phyloP scores from a whole-genome alignment of 176 grass and related monocot species.

The Hordeum marinum region DNA sequence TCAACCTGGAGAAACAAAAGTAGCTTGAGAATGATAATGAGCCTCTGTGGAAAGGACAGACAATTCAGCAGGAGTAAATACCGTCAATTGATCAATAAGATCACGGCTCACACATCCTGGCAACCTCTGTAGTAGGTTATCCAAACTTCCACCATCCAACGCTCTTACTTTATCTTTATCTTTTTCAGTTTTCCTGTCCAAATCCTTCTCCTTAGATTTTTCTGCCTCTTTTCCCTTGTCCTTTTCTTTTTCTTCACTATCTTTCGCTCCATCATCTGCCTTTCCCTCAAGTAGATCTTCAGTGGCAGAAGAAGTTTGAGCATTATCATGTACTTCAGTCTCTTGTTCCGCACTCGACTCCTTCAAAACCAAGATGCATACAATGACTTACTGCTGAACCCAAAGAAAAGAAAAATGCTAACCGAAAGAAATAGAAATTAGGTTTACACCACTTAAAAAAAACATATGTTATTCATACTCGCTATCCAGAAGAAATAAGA shows the following conservation, averaged over 20 bases:
- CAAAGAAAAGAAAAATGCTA: not conserved
- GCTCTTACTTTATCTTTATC: slow-evolving; percentile 93
- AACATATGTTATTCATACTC: not conserved
- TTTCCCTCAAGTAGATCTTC: slow-evolving; percentile 63
- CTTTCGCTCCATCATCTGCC: slow-evolving; percentile 54
- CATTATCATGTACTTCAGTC: slow-evolving; percentile 47
- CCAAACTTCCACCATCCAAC: slow-evolving; percentile 76
- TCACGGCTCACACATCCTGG: slow-evolving; percentile 96
- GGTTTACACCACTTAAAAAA: not conserved
- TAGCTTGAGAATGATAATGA: slow-evolving; percentile 26
- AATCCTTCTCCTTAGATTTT: slow-evolving; percentile 77
- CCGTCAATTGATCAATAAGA: slow-evolving; percentile 96
- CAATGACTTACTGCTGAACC: slow-evolving; percentile 18
- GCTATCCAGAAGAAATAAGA: not conserved
- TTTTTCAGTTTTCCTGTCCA: slow-evolving; percentile 76
- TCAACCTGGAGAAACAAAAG: slow-evolving; percentile 66
- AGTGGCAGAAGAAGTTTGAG: slow-evolving; percentile 42
- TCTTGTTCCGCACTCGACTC: slow-evolving; percentile 59
- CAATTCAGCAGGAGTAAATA: slow-evolving; percentile 30
- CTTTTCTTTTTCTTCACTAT: slow-evolving; percentile 69
- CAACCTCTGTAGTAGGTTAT: slow-evolving; percentile 76
- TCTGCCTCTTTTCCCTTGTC: slow-evolving; percentile 71
- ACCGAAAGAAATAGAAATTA: not conserved
- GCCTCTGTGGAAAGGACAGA: not conserved
- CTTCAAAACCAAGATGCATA: slow-evolving; percentile 44